Conservation (phyloP, 345 rosid species). For the Eucalyptus regnans region DNA sequence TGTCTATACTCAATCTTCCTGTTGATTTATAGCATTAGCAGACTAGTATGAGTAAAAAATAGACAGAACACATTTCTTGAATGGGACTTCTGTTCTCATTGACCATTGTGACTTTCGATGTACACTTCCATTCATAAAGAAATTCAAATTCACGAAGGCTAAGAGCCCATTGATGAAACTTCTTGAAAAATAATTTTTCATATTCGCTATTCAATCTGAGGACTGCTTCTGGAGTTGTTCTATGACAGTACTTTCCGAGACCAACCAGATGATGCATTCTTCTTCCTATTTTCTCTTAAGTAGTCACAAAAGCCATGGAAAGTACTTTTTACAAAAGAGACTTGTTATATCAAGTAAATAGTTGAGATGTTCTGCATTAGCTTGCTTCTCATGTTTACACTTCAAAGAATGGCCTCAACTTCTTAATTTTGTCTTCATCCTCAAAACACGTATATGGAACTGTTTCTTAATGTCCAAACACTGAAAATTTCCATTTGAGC, state of each 20-base stretch:
- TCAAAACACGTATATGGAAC: not conserved
- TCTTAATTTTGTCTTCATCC: not conserved
- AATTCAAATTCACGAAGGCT: not conserved
- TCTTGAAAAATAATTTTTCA: not conserved
- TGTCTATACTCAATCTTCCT: not conserved
- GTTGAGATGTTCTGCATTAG: not conserved
- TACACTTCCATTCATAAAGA: not conserved
- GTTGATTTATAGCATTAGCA: not conserved
- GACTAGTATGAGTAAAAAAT: not conserved
- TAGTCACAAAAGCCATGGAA: not conserved
- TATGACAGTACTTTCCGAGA: not conserved
- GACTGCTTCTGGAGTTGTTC: not conserved
- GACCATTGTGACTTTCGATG: not conserved
- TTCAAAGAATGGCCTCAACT: not conserved
- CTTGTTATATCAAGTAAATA: not conserved
- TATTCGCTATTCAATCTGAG: not conserved
- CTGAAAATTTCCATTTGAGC: not conserved
- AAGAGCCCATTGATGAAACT: not conserved
- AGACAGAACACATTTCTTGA: not conserved
- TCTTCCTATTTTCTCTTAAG: not conserved
- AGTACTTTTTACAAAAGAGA: not conserved
- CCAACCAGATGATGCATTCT: not conserved
- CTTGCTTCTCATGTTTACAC: not conserved
- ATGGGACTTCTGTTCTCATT: not conserved
- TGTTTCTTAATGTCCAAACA: not conserved